A percentile compares a stretch with the other conserved stretches of the same genome.
Conservation (phyloP, 2,329 filamentous ascomycete species). For the Neonectria neomacrospora region DNA sequence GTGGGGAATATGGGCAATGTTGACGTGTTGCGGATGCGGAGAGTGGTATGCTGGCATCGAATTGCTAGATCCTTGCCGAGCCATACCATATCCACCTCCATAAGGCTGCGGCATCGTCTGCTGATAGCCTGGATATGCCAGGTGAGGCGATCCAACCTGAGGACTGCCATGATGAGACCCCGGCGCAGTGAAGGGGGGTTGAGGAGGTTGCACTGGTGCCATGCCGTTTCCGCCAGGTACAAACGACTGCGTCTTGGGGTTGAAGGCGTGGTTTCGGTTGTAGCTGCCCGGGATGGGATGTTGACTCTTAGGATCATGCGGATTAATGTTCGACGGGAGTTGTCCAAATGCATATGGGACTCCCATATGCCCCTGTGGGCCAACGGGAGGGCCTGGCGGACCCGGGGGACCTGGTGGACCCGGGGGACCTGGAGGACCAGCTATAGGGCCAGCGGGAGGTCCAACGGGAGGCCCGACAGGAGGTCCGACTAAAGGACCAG, state of each 20-base stretch:
- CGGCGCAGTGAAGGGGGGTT: conserved; percentile 60
- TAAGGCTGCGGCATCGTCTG: conserved; percentile 60
- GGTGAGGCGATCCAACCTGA: conserved; percentile 63
- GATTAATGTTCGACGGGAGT: conserved; percentile 74
- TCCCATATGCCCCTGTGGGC: conserved; percentile 47
- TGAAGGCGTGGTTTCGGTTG: conserved; percentile 83
- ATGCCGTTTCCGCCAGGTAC: conserved; percentile 71
- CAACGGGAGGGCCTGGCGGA: conserved; percentile 50
- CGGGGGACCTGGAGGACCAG: conserved; percentile 44
- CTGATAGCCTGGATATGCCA: conserved; percentile 62
- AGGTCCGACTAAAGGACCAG: conserved; percentile 34
- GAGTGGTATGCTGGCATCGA: conserved; percentile 64
- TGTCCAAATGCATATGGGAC: conserved; percentile 82
- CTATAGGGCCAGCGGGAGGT: conserved; percentile 32
- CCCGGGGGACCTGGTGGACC: conserved; percentile 75
- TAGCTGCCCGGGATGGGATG: conserved; percentile 88
- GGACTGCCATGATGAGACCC: conserved; percentile 64
- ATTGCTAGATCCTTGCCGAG: conserved; percentile 65
- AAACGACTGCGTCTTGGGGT: conserved; percentile 93
- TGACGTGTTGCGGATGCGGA: conserved; percentile 47
- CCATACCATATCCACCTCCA: conserved; percentile 64
- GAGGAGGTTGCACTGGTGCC: conserved; percentile 59
- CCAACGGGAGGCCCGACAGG: background rate
- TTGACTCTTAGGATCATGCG: conserved; percentile 78
- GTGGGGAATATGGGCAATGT: conserved; percentile 51